Evolutionary conservation across 495 filamentous ascomycete genomes (phyloP), one percentile per base, ranked within the genome.

Genomic region (Xylaria venustula): DNA sequence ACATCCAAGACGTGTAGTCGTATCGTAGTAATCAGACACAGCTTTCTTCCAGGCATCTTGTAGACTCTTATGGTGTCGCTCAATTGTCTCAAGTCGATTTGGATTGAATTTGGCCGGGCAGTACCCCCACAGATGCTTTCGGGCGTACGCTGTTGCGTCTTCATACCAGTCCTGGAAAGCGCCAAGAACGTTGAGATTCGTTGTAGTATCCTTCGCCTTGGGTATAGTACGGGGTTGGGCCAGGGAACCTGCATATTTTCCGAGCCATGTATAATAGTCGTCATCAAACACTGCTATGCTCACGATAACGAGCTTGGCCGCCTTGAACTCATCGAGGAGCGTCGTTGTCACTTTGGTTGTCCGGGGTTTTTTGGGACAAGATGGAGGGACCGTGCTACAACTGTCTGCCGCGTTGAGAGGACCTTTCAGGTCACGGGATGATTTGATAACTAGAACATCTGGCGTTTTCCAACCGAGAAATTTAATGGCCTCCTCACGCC

Each of bases 401-500:
- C n/a, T 30, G 22, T 49, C 45, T 8, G n/a, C 17, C 2, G 7
- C 2, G 1, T 17, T 32, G 41, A 61, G 50, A 7, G 15, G 0
- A 19, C 76, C 63, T 2, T 58, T 14, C 9, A 87, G 69, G 2
- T 68, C 70, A 2, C 59, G 37, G 8, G 64, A 32, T 0, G 44
- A 69, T 7, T 55, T 61, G 54, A 88, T 77, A 2, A 71, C 59
- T 5, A 88, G 26, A 1, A 88, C 65, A 0, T 76, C 71, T 22
- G 77, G 71, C 0, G 60, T 63, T 0, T 28, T 3, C 1, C 65
- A 32, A 0, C 68, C 70, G 26, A 77, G 60, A 63, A 92, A 93
- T 44, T 86, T 85, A 0, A 34, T 20, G 3, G 85, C 80, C 62
- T 94, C 88, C 0, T 65, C 64, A 7, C 59, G 55, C 91, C 91